Evolutionary conservation across 139 green algal species (phyloP).

Genomic region (Tetradesmus obliquus): DNA sequence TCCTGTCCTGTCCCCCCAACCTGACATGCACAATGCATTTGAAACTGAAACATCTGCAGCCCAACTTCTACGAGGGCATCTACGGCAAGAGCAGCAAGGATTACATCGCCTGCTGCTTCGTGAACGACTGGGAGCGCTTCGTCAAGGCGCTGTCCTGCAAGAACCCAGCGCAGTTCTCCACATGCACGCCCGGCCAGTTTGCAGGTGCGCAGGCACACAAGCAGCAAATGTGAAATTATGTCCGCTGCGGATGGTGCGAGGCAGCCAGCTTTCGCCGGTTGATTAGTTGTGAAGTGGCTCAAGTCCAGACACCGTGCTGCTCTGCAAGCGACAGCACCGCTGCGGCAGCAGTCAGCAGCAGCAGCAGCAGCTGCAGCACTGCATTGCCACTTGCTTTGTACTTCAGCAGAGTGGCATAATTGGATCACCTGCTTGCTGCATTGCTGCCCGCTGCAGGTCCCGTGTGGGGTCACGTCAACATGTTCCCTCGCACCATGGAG

Average conservation of each 20-base stretch:
- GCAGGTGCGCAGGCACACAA: not conserved
- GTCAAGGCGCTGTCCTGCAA: conserved; percentile 8
- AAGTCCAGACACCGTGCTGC: not conserved
- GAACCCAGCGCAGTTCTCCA: not conserved
- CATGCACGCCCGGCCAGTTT: conserved; percentile 12
- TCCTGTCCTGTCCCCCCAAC: too few relatives aligned
- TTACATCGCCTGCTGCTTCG: conserved; percentile 35
- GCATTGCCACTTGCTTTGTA: too few relatives aligned
- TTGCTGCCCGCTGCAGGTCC: not conserved
- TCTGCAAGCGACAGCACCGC: not conserved
- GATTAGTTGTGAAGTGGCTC: too few relatives aligned
- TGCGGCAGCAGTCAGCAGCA: too few relatives aligned
- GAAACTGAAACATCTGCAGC: too few relatives aligned
- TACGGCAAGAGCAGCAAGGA: not conserved
- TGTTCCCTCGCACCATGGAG: conserved; percentile 35
- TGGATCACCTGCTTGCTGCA: not conserved
- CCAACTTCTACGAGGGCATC: conserved; percentile 39
- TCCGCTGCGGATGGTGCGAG: not conserved
- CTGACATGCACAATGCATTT: too few relatives aligned
- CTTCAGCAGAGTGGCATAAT: too few relatives aligned
- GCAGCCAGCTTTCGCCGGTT: not conserved
- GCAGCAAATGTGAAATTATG: too few relatives aligned
- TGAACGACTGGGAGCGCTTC: conserved; percentile 35
- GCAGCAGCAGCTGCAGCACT: too few relatives aligned
- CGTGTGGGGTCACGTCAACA: conserved; percentile 48